Base-by-base conservation (phyloP, 805 yeast genomes). In the Saturnispora bothae region DNA sequence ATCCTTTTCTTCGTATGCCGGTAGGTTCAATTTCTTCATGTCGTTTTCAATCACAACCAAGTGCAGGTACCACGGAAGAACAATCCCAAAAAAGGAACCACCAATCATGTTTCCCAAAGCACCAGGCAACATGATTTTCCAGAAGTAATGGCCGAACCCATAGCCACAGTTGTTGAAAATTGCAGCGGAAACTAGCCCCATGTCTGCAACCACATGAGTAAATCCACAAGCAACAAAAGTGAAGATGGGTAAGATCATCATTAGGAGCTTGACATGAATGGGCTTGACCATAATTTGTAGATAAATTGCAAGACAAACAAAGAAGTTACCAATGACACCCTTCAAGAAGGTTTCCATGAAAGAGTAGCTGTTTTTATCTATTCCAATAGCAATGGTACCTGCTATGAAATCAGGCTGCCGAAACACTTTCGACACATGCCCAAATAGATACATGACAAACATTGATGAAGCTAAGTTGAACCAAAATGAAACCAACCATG, bases 131-230 rank as follows among this genome's bases (percentile, higher is more conserved):
- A 82, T 60, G 1, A 78, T 59, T 52, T 76, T 82, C 94, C 92
- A 83, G 9, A 79, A 73, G 41, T 75, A 78, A 8, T 60, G 56
- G 0, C 77, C 82, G 27, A 80, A 83, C 0, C 78, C 63, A 7
- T 77, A 61, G 2, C 73, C 68, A 1, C 83, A 81, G 13, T 78
- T 73, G 55, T 79, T 80, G 34, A 82, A 64, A 52, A 81, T 57
- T 0, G 83, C 94, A 45, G 75, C 71, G 7, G 78, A 73, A 4
- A 78, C 53, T 38, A 80, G 47, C 46, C 65, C 77, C 92, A 83
- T 81, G 54, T 83, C 94, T 1, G 94, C 94, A 7, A 83, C 85
- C 1, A 76, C 74, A 52, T 83, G 94, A 2, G 83, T 75, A 57
- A 76, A 83, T 0, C 94, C 92, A 65, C 78, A 64, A 1, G 78